A percentile compares a stretch with the other conserved stretches of the same genome.
Conservation (phyloP, 176 grass and related monocot genomes). For the Carex parvula region DNA sequence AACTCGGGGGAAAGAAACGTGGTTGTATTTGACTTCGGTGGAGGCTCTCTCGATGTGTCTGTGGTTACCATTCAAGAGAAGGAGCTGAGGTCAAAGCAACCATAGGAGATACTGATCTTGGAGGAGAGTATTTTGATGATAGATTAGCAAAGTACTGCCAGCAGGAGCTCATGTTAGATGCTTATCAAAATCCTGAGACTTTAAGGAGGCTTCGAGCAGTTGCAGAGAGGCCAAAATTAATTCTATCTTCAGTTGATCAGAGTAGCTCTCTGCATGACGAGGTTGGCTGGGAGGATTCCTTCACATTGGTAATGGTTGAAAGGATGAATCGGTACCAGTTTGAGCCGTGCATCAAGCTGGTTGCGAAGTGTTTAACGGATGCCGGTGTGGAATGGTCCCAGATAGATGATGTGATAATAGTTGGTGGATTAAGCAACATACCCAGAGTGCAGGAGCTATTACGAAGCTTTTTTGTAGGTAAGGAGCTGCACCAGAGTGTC, state of each 20-base stretch:
- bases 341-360: not conserved
- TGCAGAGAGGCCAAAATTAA: not conserved
- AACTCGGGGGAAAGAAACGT: not conserved
- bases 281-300: not conserved
- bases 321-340: not conserved
- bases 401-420: conserved; percentile 5
- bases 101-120: not conserved
- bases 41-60: not conserved
- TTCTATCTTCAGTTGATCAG: conserved; percentile 12
- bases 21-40: not conserved
- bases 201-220: not conserved
- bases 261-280: not conserved
- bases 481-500: not conserved
- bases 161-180: not conserved
- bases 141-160: not conserved
- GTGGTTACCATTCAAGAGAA: not conserved
- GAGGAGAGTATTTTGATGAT: not conserved
- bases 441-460: not conserved
- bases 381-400: not conserved
- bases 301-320: not conserved
- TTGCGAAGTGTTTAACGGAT: not conserved
- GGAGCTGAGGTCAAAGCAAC: not conserved
- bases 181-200: not conserved
- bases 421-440: conserved; percentile 1
- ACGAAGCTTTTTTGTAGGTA: not conserved